Base-by-base conservation (phyloP, 108 stramenopile species). In the Parmales sp. region DNA sequence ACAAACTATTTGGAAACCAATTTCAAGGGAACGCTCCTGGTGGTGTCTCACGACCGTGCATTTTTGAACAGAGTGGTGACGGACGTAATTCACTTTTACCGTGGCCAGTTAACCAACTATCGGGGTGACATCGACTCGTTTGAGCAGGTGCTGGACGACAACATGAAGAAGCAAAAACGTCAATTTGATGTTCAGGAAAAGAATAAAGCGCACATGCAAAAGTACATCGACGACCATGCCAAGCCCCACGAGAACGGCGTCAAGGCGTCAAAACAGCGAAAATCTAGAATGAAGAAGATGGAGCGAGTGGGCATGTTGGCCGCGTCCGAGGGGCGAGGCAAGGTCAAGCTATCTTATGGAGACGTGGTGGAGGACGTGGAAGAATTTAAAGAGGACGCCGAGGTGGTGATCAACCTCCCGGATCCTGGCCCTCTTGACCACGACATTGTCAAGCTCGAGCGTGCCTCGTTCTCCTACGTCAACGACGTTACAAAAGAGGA, bases 21-120 rank as follows among this genome's bases (percentile, higher is more conserved):
- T 25, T 79, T 83, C 65, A 76, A 46, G 48, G 88, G 90, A 38
- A 94, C 92, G 39, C 54, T 95, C 44, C 80, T 97, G 2, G 78
- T 94, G 38, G 93, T 96, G 1, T 90, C 89, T 19, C 94, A 96
- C 72, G 94, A 97, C 72, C 82, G 94, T 4, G 77, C 82, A 48
- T 97, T 97, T 69, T 65, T 95, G 64, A 91, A 94, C 45, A 85
- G 87, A 48, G 82, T 93, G 39, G 78, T 82, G 18, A 89, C 92
- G n/a, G 92, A 93, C 71, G 81, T 91, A 31, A 80, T 93, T 29
- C 91, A 94, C 72, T 90, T 94, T 65, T 69, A 90, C 65, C 65
- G 77, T 13, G 45, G 29, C 0, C 5, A 3, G 67, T 79, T 96
- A 11, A 79, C 76, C 22, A 87, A 86, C 26, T 95, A 95, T 77